Evolutionary conservation across 495 filamentous ascomycete genomes (phyloP).

Genomic region (Neurospora intermedia): DNA sequence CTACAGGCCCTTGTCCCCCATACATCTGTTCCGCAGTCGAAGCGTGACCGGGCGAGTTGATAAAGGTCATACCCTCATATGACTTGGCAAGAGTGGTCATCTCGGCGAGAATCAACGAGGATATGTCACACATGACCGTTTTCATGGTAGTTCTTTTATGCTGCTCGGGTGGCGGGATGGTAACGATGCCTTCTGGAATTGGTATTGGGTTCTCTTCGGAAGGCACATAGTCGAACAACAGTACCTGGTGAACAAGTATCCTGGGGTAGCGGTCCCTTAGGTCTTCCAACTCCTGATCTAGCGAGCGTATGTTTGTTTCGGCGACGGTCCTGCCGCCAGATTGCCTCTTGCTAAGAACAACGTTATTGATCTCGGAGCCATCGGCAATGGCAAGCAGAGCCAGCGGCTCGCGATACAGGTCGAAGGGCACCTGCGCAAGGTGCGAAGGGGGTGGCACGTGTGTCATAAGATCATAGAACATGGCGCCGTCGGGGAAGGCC

Average conservation of each 20-base stretch:
- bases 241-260: slow-evolving; percentile 63
- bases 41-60: slow-evolving; percentile 60
- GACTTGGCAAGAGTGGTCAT: slow-evolving; percentile 79
- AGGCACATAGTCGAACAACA: slow-evolving; percentile 64
- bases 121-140: slow-evolving; percentile 87
- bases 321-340: slow-evolving; percentile 35
- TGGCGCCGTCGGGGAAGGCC: slow-evolving; percentile 77
- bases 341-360: slow-evolving; percentile 33
- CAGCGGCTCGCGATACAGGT: slow-evolving; percentile 70
- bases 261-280: slow-evolving; percentile 61
- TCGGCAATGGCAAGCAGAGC: slow-evolving; percentile 73
- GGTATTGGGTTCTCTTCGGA: slow-evolving; percentile 29
- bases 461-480: slow-evolving; percentile 83
- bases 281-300: slow-evolving; percentile 58
- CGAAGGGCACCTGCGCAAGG: slow-evolving; percentile 70
- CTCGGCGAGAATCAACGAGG: slow-evolving; percentile 71
- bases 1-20: slow-evolving; percentile 7
- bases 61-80: slow-evolving; percentile 63
- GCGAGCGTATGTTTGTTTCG: slow-evolving; percentile 37
- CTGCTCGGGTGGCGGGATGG: slow-evolving; percentile 59
- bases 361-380: slow-evolving; percentile 46
- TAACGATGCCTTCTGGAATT: slow-evolving; percentile 52
- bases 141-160: slow-evolving; percentile 85
- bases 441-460: slow-evolving; percentile 68
- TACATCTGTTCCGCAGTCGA: slow-evolving; percentile 23